Conservation (phyloP, 164 flowering plant species). For the Magnolia changhungtana region DNA sequence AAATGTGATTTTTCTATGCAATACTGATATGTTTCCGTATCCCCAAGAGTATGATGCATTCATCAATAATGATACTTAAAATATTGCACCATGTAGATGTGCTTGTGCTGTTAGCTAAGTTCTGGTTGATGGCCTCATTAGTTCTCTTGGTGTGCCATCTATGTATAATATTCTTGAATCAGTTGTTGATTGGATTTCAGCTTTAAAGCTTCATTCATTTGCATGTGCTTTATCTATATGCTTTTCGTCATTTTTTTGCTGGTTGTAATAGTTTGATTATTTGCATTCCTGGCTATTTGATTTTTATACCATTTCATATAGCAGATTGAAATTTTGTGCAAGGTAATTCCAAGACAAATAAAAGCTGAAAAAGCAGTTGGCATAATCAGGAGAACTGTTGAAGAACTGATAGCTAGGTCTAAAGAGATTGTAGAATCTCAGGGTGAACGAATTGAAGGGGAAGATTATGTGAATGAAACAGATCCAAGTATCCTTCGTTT, state of each 20-base stretch:
- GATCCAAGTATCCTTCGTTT: conserved; percentile 96
- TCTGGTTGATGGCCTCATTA: no score
- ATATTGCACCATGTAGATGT: no score
- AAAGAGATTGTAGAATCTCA: conserved; percentile 79
- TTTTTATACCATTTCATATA: conserved; percentile 1
- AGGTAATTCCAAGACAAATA: conserved; percentile 79
- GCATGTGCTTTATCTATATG: not conserved
- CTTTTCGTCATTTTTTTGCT: not conserved
- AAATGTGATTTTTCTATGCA: no score
- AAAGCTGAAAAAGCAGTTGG: conserved; percentile 85
- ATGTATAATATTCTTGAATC: no score
- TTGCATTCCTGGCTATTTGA: not conserved
- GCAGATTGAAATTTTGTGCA: conserved; percentile 66
- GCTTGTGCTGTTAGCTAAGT: no score
- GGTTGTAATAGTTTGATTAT: conserved; percentile 1
- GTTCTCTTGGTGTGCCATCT: no score
- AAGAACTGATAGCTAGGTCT: conserved; percentile 72
- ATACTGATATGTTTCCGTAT: no score
- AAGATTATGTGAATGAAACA: conserved; percentile 82
- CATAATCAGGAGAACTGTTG: conserved; percentile 68
- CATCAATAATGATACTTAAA: no score
- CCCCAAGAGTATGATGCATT: no score
- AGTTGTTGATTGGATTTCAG: not conserved
- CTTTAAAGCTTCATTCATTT: not conserved
- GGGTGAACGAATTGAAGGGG: conserved; percentile 71